phyloP scores from a whole-genome alignment of 352 stramenopile species.

The Saprolegnia parasitica region DNA sequence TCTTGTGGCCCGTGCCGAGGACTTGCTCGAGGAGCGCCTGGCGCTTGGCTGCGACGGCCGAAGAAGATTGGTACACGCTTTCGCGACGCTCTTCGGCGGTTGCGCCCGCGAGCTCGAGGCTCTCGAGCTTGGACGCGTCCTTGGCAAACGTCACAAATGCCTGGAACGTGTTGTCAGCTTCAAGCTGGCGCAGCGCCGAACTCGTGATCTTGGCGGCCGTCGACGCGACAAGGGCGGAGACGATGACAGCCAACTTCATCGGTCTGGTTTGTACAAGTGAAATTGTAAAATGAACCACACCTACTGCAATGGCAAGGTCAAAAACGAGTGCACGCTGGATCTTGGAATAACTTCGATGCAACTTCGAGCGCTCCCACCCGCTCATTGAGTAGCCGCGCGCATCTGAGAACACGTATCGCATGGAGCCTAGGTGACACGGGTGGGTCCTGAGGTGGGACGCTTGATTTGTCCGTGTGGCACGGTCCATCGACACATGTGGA shows the following conservation, averaged over 20 bases:
- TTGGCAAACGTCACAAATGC: constrained; percentile 6
- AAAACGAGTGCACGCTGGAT: no score
- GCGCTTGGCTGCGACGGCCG: background rate
- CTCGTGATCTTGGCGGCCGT: constrained; percentile 2
- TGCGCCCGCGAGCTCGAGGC: background rate
- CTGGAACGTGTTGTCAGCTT: background rate
- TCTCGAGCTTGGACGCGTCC: background rate
- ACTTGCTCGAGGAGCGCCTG: background rate
- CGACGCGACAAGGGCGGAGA: background rate
- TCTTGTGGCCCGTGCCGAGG: background rate
- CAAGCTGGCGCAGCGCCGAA: background rate
- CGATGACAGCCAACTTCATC: constrained; percentile 1
- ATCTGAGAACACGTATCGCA: constrained; percentile 1
- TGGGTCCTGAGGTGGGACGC: background rate
- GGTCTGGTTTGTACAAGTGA: background rate
- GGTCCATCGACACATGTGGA: no score
- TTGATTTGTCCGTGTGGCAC: no score
- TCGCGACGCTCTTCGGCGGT: background rate
- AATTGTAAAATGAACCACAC: constrained; percentile 16
- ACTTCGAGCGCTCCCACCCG: background rate
- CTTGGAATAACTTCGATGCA: background rate
- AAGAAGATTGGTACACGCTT: background rate
- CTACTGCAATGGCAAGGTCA: no score
- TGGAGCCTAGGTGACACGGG: background rate
- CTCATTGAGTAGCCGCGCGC: no score